phyloP scores from a whole-genome alignment of 2,329 filamentous ascomycete species.

The Cordyceps pruinosa region DNA sequence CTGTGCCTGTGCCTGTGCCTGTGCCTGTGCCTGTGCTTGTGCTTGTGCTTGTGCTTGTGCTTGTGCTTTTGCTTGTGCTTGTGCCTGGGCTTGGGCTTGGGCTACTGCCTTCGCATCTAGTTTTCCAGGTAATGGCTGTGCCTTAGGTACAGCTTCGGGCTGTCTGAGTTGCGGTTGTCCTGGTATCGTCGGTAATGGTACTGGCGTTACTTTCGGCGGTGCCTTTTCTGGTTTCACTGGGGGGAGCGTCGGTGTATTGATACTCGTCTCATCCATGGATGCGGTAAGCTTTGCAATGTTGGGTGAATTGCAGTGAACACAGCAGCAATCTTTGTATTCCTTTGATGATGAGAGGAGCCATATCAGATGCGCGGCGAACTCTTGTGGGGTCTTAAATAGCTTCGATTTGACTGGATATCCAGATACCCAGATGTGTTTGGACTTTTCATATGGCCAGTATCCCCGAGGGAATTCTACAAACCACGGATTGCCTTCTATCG shows the following conservation, averaged over 20 bases:
- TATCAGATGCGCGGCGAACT: conserved; percentile 45
- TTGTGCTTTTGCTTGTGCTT: background rate
- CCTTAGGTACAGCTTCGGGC: conserved; percentile 23
- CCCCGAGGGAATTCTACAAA: conserved; percentile 38
- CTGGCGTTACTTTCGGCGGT: conserved; percentile 29
- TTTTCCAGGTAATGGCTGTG: conserved; percentile 15
- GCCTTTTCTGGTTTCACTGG: conserved; percentile 16
- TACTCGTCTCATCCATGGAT: conserved; percentile 23
- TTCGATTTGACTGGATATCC: conserved; percentile 42
- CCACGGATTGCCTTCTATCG: conserved; percentile 36
- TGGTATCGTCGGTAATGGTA: conserved; percentile 30
- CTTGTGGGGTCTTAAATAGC: conserved; percentile 45
- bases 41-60: conserved; percentile 1
- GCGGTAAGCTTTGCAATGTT: conserved; percentile 19
- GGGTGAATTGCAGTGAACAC: conserved; percentile 39
- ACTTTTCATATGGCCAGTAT: conserved; percentile 42
- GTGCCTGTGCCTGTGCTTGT: conserved; percentile 4
- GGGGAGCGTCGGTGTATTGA: conserved; percentile 14
- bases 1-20: background rate
- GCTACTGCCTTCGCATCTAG: conserved; percentile 9
- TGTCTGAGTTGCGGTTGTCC: conserved; percentile 18
- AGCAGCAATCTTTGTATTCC: conserved; percentile 44
- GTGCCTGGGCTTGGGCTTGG: background rate
- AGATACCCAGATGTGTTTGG: conserved; percentile 43
- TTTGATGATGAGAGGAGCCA: conserved; percentile 44